A percentile compares a stretch with the other conserved stretches of the same genome.
Evolutionary conservation across 106 monocot species (phyloP).

Genomic region (Posidonia australis): DNA sequence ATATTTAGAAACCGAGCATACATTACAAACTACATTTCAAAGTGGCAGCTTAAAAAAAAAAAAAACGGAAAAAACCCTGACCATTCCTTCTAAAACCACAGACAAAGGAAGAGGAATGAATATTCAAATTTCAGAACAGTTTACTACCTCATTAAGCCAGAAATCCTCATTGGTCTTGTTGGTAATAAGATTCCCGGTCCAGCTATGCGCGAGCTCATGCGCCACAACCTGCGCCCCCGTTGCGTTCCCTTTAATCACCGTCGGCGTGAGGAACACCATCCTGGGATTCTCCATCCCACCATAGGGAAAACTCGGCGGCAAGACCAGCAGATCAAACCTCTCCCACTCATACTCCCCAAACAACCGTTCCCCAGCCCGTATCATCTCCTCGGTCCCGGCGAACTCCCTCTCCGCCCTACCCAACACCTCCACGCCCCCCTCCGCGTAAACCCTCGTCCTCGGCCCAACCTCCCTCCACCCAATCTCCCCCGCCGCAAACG

Average conservation of each 20-base stretch:
- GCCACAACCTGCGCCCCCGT: conserved; percentile 92
- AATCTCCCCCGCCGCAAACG: conserved; percentile 77
- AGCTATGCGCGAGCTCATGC: conserved; percentile 97
- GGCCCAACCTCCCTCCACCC: conserved; percentile 59
- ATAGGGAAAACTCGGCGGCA: conserved; percentile 89
- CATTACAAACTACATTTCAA: too few relatives aligned
- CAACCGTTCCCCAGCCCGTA: conserved; percentile 58
- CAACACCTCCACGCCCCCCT: conserved; percentile 39
- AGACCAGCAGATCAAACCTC: conserved; percentile 77
- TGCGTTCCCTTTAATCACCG: conserved; percentile 78
- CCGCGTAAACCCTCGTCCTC: conserved; percentile 72
- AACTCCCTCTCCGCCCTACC: conserved; percentile 80
- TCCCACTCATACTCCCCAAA: conserved; percentile 95
- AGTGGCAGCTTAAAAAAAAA: too few relatives aligned
- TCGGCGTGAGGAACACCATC: conserved; percentile 91
- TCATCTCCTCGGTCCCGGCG: conserved; percentile 78
- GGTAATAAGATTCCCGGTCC: conserved; percentile 96
- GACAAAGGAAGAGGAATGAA: not conserved
- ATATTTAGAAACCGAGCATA: too few relatives aligned
- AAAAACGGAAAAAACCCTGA: too few relatives aligned
- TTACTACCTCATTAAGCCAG: conserved; percentile 90
- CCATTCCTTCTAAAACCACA: too few relatives aligned
- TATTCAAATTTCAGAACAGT: too few relatives aligned
- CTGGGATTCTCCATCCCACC: conserved; percentile 98
- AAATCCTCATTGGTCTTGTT: conserved; percentile 95